Base-by-base conservation (phyloP, 2,329 filamentous ascomycete genomes). In the Coleophoma crateriformis region DNA sequence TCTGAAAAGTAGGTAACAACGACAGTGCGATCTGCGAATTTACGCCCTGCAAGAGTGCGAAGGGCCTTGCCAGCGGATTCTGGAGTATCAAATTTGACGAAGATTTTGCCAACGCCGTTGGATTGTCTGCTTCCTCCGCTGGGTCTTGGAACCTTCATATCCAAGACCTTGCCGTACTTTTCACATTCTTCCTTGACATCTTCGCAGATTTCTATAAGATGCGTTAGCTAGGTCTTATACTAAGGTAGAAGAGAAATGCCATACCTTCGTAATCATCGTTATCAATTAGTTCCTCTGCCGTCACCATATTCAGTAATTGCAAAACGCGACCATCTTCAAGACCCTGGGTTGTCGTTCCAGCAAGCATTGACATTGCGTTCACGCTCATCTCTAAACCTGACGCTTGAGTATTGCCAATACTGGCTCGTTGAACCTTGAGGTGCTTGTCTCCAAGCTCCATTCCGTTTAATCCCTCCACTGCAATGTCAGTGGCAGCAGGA, bases 221-320 rank as follows among this genome's bases (percentile, higher is more conserved):
- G 15, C 38, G 56, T 77, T 68, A 78, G 72, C 48, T 12, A 33
- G 8, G 45, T 47, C 48, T 50, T 38, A 46, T 20, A 49, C 53
- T 7, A 45, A 33, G 13, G 41, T 35, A 33, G 45, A 14, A 20
- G 19, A 50, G 4, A 11, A 15, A 45, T 27, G 46, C 50, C 74
- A 64, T 77, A 91, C 92, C 92, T 71, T 96, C 88, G 63, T 96
- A 97, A 63, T 99, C 94, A 34, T 97, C 91, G 46, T 84, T 85
- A 64, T 97, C 91, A 70, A 96, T 83, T 20, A 99, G 75, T 70
- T 99, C 94, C 61, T 99, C 94, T 0, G 90, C 79, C 0, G 94
- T 99, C 34, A 99, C 92, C 94, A 99, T 99, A 74, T 99, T 99
- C 64, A 99, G 81, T 54, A 99, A 75, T 70, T 96, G 92, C 53